Conservation (phyloP, 805 yeast species). For the Spathaspora girioi region DNA sequence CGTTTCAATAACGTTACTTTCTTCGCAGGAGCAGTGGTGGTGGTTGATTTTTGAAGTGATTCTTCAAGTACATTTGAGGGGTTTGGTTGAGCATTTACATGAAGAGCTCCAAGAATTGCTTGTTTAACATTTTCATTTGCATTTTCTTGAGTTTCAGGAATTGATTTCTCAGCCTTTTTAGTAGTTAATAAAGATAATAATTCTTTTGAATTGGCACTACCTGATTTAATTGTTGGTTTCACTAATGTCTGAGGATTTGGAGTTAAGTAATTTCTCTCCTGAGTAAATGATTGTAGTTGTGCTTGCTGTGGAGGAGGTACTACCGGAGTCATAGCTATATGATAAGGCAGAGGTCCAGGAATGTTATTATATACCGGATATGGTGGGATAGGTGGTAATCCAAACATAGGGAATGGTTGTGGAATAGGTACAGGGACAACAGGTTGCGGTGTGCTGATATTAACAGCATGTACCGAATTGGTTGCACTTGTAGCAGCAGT, state of each 20-base stretch:
- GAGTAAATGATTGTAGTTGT: constrained; percentile 4
- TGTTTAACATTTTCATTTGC: constrained; percentile 1
- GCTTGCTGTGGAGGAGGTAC: constrained; percentile 7
- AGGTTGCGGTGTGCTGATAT: background rate
- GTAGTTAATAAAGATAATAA: constrained; percentile 39
- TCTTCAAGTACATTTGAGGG: constrained; percentile 26
- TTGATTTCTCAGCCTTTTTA: constrained; percentile 11
- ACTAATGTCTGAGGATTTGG: constrained; percentile 38
- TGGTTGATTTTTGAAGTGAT: constrained; percentile 9
- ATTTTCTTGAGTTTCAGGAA: background rate
- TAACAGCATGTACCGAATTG: background rate
- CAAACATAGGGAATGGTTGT: constrained; percentile 12
- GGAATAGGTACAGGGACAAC: constrained; percentile 3
- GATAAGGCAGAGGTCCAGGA: constrained; percentile 5
- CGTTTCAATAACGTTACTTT: constrained; percentile 25
- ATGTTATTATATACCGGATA: constrained; percentile 4
- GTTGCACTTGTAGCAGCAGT: background rate
- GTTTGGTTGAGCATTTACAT: background rate
- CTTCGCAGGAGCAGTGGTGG: constrained; percentile 14
- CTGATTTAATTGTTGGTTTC: constrained; percentile 30
- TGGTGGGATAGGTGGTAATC: background rate
- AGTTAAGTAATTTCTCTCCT: constrained; percentile 9
- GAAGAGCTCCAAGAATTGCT: constrained; percentile 2
- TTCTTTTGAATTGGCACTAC: constrained; percentile 36
- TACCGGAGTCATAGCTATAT: constrained; percentile 7